Evolutionary conservation across 2,329 filamentous ascomycete species (phyloP), one percentile per base, ranked within the genome.

Genomic region (Fusarium xylarioides): DNA sequence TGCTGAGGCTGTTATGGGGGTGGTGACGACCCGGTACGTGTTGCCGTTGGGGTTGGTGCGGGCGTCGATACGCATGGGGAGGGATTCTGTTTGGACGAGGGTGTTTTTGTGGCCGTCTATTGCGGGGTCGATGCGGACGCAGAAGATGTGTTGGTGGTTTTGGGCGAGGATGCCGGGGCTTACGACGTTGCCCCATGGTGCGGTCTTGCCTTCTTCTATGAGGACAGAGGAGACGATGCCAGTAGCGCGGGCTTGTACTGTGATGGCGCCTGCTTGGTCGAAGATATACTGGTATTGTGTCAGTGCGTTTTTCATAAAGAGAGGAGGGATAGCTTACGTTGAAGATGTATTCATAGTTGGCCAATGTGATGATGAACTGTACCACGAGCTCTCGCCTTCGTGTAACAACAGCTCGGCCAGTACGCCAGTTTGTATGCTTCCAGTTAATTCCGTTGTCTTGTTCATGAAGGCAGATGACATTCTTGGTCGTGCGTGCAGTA

Each of bases 61-160:
- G 11, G 61, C 61, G 21, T 82, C 77, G 74, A 85, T 85, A 0
- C 84, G 85, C 71, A 90, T 82, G 0, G 83, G 76, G 11, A 81
- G 71, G 11, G 80, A 81, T 28, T 85, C 83, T 40, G 84, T 81
- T 12, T 83, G 79, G 1, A 83, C 78, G 2, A 91, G 80, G 0
- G 88, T 88, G 77, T 92, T 92, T 1, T 81, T 79, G 66, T 86
- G 83, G 4, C 90, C 90, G 75, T 92, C 90, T 35, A 92, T 85
- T 15, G 88, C 88, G 0, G 91, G 90, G 74, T 93, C 91, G 52
- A 93, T 88, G 3, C 91, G 86, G 35, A 90, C 81, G 32, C 85
- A 87, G 78, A 93, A 93, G 52, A 93, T 85, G 80, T 93, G 91
- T 78, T 93, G 91, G 74, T 93, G 91, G 79, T 92, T 90, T 67